A percentile compares a stretch with the other conserved stretches of the same genome.
Conservation (phyloP, 306 rosid genomes). For the Trichosanthes cucumerina region DNA sequence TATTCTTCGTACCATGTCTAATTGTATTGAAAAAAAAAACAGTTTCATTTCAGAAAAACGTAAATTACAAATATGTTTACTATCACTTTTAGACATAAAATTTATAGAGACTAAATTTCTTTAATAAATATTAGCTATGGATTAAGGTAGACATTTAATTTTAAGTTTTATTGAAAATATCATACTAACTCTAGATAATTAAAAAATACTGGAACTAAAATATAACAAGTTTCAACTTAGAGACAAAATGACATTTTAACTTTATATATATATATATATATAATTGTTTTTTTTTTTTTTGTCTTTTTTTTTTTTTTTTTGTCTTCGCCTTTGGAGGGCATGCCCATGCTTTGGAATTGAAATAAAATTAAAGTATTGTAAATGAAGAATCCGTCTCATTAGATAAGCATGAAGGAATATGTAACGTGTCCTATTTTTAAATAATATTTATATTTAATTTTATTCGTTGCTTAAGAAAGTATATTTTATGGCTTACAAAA, state of each 20-base stretch:
- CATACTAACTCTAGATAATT: no score
- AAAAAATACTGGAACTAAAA: no score
- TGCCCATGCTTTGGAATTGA: background rate
- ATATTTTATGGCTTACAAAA: background rate
- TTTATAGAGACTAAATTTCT: no score
- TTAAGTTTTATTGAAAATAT: no score
- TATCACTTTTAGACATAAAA: no score
- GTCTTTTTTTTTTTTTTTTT: background rate
- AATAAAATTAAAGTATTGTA: background rate
- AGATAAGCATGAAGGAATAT: slow-evolving; percentile 2
- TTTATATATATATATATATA: no score
- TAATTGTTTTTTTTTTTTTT: background rate
- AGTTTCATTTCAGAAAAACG: no score
- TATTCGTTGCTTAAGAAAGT: background rate
- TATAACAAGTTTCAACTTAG: background rate
- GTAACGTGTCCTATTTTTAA: background rate
- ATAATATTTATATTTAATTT: background rate
- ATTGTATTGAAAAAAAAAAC: no score
- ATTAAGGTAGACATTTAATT: no score
- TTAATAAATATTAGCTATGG: no score
- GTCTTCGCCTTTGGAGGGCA: background rate
- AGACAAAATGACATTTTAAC: background rate
- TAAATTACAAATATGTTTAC: no score
- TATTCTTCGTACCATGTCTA: no score
- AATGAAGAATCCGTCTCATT: background rate